Evolutionary conservation across 2,329 filamentous ascomycete genomes (phyloP), one percentile per base, ranked within the genome.

Genomic region (Exophiala sideris): DNA sequence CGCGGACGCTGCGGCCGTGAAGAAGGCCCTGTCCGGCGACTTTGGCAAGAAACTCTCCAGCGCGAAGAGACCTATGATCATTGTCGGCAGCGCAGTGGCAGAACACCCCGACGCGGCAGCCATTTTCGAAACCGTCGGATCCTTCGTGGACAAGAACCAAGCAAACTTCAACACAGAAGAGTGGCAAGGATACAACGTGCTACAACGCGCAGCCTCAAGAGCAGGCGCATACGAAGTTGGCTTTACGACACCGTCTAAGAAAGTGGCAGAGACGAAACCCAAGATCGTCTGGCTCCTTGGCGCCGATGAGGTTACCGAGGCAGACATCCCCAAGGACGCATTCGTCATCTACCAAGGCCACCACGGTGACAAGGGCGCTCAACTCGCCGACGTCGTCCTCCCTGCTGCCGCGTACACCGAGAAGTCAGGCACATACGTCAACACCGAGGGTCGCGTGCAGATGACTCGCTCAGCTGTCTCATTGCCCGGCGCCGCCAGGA

Each of bases 261-360:
- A 84, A 61, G 89, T 95, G 59, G 88, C 91, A 35, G 81, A 89
- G 70, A 92, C 89, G 46, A 88, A 85, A 69, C 86, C 94, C 59
- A 99, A 97, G 81, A 91, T 99, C 68, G 77, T 99, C 69, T 99
- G 92, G 91, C 85, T 99, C 48, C 85, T 99, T 48, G 94, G 91
- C 63, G 94, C 94, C 24, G 94, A 99, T 70, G 94, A 99, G 76
- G 81, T 97, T 68, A 80, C 81, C 61, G 84, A 89, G 64, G 81
- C 83, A 55, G 91, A 96, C 65, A 89, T 99, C 54, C 94, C 94
- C 66, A 95, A 94, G 79, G 88, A 94, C 63, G 91, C 94, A 10
- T 99, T 97, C 70, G 86, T 99, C 59, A 83, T 99, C 66, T 99
- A 99, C 79, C 94, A 99, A 75, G 94, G 94, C 62, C 94, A 99